A percentile compares a stretch with the other conserved stretches of the same genome.
phyloP scores from a whole-genome alignment of 192 early-diverging fungal genomes.

The Rhizophagus clarus region DNA sequence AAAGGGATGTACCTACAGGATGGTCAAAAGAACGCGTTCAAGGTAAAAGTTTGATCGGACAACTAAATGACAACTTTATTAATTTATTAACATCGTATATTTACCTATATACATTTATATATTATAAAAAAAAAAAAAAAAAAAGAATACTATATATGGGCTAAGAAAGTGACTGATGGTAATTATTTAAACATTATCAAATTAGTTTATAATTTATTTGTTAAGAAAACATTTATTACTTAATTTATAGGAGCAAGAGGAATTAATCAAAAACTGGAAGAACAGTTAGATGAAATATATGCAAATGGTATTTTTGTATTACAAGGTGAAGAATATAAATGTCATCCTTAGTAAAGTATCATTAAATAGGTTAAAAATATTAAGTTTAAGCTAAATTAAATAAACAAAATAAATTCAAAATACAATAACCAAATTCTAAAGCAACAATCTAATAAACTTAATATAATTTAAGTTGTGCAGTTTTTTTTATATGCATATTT shows the following conservation, averaged over 20 bases:
- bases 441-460: too few species aligned
- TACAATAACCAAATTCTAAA: too few species aligned
- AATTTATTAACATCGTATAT: not conserved
- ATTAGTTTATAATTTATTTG: not conserved
- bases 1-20: constrained; percentile 44
- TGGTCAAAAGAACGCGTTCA: constrained; percentile 52
- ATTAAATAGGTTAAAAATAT: too few species aligned
- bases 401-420: too few species aligned
- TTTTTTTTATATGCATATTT: too few species aligned
- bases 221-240: not conserved
- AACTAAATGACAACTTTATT: not conserved
- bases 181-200: constrained; percentile 1
- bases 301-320: constrained; percentile 33
- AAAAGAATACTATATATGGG: constrained; percentile 62
- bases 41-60: not conserved
- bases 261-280: constrained; percentile 43
- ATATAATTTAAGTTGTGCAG: too few species aligned
- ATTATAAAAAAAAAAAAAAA: too few species aligned
- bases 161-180: constrained; percentile 61
- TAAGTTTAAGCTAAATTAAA: too few species aligned
- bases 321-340: constrained; percentile 31
- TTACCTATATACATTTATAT: not conserved
- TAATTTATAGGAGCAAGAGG: constrained; percentile 41
- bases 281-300: constrained; percentile 50
- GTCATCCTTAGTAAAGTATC: constrained; percentile 2